These are phyloP conservation scores for Boletellus emodensis DNA, from an alignment of 768 basidiomycete species.

Conservation along the genomic window DNA sequence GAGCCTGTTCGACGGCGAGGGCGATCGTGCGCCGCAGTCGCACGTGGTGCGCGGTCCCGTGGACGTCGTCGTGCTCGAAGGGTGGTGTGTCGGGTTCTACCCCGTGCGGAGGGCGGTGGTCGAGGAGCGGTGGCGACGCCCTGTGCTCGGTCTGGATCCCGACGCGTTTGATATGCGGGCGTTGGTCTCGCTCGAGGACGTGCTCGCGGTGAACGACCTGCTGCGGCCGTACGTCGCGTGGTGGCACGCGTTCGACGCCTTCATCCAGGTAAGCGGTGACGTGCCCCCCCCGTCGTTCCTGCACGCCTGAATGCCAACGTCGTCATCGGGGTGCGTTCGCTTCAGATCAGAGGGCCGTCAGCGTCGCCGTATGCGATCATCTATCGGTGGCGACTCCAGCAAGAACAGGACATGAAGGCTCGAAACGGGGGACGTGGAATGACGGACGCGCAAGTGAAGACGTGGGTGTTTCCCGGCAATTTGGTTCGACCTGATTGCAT, in stretches of 20 bases:
- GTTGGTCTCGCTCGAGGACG: conserved; percentile 45
- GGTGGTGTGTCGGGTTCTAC: conserved; percentile 91
- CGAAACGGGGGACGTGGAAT: conserved; percentile 84
- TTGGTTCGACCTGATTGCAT: background rate
- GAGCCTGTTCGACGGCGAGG: conserved; percentile 72
- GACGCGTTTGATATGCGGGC: conserved; percentile 33
- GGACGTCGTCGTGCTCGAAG: conserved; percentile 90
- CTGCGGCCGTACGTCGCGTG: conserved; percentile 58
- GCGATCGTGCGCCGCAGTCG: conserved; percentile 61
- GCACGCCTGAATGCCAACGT: background rate
- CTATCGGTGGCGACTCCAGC: conserved; percentile 86
- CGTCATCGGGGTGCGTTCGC: background rate
- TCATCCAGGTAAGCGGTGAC: conserved; percentile 58
- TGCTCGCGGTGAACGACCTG: conserved; percentile 59
- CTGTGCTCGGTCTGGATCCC: conserved; percentile 15
- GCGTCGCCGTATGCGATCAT: conserved; percentile 47
- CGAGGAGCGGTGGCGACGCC: conserved; percentile 46
- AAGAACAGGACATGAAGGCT: conserved; percentile 87
- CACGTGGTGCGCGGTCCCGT: conserved; percentile 46
- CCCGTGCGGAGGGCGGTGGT: conserved; percentile 53
- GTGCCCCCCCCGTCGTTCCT: no score
- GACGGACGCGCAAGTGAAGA: conserved; percentile 73
- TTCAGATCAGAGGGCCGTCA: conserved; percentile 38
- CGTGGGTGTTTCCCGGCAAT: conserved; percentile 29
- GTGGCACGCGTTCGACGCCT: conserved; percentile 70